A percentile compares a stretch with the other conserved stretches of the same genome.
These are phyloP conservation scores for Tricholoma saponaceum DNA, from an alignment of 768 basidiomycete species.

Conservation along the genomic window DNA sequence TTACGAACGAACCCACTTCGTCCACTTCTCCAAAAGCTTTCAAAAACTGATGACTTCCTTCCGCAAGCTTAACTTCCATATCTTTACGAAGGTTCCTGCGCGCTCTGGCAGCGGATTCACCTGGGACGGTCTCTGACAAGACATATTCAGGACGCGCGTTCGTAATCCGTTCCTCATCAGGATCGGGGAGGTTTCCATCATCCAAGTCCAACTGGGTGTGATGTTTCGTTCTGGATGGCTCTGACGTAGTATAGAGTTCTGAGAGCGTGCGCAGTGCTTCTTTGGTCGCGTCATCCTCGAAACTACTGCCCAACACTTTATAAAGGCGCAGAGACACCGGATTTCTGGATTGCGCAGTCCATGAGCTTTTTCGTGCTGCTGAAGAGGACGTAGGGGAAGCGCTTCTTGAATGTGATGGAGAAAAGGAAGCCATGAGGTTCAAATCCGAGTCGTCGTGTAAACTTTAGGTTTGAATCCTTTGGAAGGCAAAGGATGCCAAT, in stretches of 20 bases:
- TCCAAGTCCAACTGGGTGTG: constrained; percentile 18
- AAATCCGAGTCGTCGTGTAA: too few species aligned
- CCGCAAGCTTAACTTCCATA: constrained; percentile 77
- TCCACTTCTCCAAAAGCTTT: constrained; percentile 86
- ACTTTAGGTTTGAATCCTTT: too few species aligned
- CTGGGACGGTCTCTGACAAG: constrained; percentile 35
- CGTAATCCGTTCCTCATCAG: constrained; percentile 22
- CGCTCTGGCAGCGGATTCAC: constrained; percentile 68
- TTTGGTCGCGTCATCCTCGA: constrained; percentile 69
- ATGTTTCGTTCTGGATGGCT: constrained; percentile 30
- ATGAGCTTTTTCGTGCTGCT: constrained; percentile 16
- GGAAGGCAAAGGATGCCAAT: neutral
- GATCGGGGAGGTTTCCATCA: constrained; percentile 22
- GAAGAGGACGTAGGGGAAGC: constrained; percentile 3
- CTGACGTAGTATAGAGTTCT: constrained; percentile 55
- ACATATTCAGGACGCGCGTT: constrained; percentile 11
- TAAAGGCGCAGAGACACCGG: constrained; percentile 86
- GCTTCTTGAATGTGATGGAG: constrained; percentile 7
- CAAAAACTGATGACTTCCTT: constrained; percentile 80
- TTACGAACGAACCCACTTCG: constrained; percentile 54
- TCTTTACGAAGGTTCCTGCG: constrained; percentile 80
- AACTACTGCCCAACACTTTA: constrained; percentile 82
- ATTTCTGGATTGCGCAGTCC: constrained; percentile 41
- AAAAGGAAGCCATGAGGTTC: constrained; percentile 8
- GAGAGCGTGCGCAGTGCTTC: constrained; percentile 85